Conservation (phyloP, 1,139 yeast genomes). For the Debaryomyces subglobosus region DNA sequence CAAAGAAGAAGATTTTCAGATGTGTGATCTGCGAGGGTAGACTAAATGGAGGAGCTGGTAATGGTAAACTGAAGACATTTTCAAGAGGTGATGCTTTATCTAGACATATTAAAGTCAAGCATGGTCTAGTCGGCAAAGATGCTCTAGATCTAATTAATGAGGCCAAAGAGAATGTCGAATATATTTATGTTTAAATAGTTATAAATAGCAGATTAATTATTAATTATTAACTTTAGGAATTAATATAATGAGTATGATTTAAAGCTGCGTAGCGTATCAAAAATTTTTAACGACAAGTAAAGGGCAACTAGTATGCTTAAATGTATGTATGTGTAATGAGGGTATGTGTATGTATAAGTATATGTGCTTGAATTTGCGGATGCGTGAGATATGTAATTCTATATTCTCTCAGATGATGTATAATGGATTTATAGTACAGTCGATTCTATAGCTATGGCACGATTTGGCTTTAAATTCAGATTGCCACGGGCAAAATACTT, state of each 20-base stretch:
- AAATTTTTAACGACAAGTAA: not conserved
- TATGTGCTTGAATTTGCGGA: too few species aligned
- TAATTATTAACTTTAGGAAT: conserved; percentile 1
- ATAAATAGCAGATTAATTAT: conserved; percentile 4
- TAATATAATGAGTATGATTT: not conserved
- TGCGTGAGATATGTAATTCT: not conserved
- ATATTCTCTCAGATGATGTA: not conserved
- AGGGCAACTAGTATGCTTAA: not conserved
- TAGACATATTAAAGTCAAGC: conserved; percentile 52
- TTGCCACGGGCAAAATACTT: conserved; percentile 10
- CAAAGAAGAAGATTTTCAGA: conserved; percentile 51
- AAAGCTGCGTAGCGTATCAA: not conserved
- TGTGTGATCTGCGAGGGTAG: conserved; percentile 56
- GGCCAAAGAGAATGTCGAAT: conserved; percentile 79
- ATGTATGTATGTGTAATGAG: not conserved
- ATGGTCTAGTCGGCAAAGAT: conserved; percentile 49
- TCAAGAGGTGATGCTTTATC: conserved; percentile 54
- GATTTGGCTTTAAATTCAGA: not conserved
- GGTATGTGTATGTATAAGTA: too few species aligned
- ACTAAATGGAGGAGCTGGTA: conserved; percentile 53
- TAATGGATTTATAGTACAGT: not conserved
- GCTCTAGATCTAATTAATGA: conserved; percentile 65
- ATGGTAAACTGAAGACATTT: conserved; percentile 58
- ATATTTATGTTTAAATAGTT: conserved; percentile 33
- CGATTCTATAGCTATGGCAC: not conserved